phyloP scores from a whole-genome alignment of 2,329 filamentous ascomycete genomes.

The Huntiella omanensis region DNA sequence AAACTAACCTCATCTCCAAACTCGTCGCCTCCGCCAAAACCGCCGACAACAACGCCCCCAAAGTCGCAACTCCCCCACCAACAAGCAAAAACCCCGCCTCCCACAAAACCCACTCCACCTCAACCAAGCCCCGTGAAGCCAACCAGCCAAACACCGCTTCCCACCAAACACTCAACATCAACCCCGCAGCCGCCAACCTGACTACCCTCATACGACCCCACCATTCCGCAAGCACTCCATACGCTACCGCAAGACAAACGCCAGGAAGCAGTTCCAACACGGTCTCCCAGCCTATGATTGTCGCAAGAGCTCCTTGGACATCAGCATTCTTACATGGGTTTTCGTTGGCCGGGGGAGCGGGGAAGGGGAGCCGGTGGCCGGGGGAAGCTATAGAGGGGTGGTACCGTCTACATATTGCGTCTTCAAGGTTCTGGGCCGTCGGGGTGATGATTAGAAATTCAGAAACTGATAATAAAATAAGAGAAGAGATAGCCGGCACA shows the following conservation, averaged over 20 bases:
- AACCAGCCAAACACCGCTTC: not conserved
- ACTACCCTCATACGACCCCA: not conserved
- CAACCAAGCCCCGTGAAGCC: not conserved
- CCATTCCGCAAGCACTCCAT: slow-evolving; percentile 3
- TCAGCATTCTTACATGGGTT: too few relatives aligned
- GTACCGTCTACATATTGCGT: too few relatives aligned
- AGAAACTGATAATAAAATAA: too few relatives aligned
- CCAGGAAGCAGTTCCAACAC: slow-evolving; percentile 3
- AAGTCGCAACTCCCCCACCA: not conserved
- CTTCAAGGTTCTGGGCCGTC: too few relatives aligned
- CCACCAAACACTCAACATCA: not conserved
- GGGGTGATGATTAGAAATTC: too few relatives aligned
- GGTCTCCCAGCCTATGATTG: not conserved
- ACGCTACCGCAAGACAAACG: not conserved
- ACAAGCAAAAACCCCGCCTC: slow-evolving; percentile 1
- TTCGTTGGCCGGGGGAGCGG: too few relatives aligned
- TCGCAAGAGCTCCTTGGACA: too few relatives aligned
- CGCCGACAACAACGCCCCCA: slow-evolving; percentile 1
- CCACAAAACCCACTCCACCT: not conserved
- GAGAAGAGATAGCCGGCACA: too few relatives aligned
- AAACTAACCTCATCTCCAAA: slow-evolving; percentile 1
- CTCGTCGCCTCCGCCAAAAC: not conserved
- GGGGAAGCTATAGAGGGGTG: too few relatives aligned
- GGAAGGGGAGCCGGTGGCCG: too few relatives aligned
- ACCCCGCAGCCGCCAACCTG: not conserved